Conservation (phyloP, 495 filamentous ascomycete species). For the Penicillium subrubescens region DNA sequence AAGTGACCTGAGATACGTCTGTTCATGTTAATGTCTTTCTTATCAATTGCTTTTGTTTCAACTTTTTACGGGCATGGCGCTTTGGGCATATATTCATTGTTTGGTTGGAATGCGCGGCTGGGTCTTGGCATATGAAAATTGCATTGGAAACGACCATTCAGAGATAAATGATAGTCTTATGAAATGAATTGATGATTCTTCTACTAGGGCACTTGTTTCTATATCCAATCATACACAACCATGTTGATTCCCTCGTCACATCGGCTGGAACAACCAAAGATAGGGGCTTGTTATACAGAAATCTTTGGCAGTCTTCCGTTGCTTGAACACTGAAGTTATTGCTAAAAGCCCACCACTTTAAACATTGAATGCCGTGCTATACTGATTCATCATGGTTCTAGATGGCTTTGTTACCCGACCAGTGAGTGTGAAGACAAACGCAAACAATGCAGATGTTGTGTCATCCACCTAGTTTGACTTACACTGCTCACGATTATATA, state of each 20-base stretch:
- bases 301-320: not conserved
- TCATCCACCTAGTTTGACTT: not conserved
- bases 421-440: not conserved
- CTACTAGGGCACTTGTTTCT: not conserved
- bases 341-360: not conserved
- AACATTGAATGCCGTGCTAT: not conserved
- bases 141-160: conserved; percentile 19
- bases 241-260: not conserved
- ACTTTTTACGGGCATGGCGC: conserved; percentile 22
- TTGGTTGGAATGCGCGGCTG: conserved; percentile 6
- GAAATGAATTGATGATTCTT: conserved; percentile 31
- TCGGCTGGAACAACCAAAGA: not conserved
- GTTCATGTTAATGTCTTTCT: not conserved
- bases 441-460: not conserved
- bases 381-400: not conserved
- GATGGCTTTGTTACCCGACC: not conserved
- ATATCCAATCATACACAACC: not conserved
- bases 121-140: conserved; percentile 18
- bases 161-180: conserved; percentile 19
- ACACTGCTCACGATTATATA: not conserved
- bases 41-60: conserved; percentile 1
- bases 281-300: not conserved
- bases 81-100: conserved; percentile 18
- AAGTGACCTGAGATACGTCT: conserved; percentile 49
- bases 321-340: not conserved